Percentiles rank a stretch among this genome's conserved stretches.
Evolutionary conservation across 768 basidiomycete species (phyloP).

Genomic region (Boletus tylopilopsis): DNA sequence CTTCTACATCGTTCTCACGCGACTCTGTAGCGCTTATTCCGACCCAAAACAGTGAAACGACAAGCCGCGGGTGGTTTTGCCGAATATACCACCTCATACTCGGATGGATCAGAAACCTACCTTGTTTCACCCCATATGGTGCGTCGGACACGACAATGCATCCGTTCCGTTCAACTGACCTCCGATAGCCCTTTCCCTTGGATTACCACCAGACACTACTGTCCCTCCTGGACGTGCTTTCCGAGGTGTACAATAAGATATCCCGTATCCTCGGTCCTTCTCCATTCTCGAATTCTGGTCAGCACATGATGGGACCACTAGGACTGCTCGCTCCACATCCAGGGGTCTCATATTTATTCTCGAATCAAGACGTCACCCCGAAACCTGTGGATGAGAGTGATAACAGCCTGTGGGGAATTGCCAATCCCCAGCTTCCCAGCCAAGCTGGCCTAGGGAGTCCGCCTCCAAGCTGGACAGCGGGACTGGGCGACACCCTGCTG

Average conservation of each 20-base stretch:
- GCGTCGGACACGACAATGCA: conserved; percentile 25
- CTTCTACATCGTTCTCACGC: conserved; percentile 7
- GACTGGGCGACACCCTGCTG: conserved; percentile 66
- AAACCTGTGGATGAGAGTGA: conserved; percentile 40
- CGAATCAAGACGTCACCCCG: conserved; percentile 33
- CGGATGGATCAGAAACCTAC: conserved; percentile 60
- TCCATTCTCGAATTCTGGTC: conserved; percentile 62
- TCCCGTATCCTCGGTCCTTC: conserved; percentile 80
- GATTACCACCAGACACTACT: conserved; percentile 89
- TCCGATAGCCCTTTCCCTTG: conserved; percentile 71
- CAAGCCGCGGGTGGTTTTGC: conserved; percentile 46
- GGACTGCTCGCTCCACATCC: conserved; percentile 75
- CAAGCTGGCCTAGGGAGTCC: conserved; percentile 41
- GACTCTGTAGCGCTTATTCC: conserved; percentile 50
- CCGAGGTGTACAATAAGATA: conserved; percentile 87
- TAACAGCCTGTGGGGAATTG: conserved; percentile 72
- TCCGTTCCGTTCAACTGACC: conserved; percentile 3
- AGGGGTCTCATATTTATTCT: conserved; percentile 77
- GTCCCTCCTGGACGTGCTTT: conserved; percentile 84
- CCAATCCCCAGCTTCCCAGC: conserved; percentile 39
- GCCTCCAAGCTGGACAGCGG: conserved; percentile 58
- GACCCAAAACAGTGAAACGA: conserved; percentile 54
- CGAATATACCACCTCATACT: conserved; percentile 59
- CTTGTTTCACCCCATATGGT: conserved; percentile 75
- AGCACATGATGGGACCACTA: conserved; percentile 74